Base-by-base conservation (phyloP, 169 alveolate genomes). In the Plasmodium sp. region DNA sequence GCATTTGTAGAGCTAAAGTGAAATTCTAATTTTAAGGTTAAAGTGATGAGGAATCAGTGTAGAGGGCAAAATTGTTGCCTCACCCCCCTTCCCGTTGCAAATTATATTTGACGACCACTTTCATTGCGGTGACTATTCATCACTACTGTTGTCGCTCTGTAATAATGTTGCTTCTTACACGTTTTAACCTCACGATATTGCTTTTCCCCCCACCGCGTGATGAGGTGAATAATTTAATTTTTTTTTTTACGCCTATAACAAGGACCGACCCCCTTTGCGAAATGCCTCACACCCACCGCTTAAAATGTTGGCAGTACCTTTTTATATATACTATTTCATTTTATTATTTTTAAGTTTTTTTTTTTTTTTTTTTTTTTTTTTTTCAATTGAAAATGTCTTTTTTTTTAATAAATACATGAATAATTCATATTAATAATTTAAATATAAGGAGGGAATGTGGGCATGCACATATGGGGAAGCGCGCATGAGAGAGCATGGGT, bases 341-440 rank as follows among this genome's bases (percentile, higher is more conserved):
- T 41, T 80, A 14, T 41, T 39, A 5, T 41, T 81, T 83, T 83
- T 83, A 58, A 39, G 58, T 6, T 56, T 83, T 39, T 14, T 54
- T 22, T 54, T 83, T 51, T 83, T 56, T 27, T 62, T 31, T 36
- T 16, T 71, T 56, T 56, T 56, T 31, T 86, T 45, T 74, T 54
- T 74, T 86, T 48, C 33, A 22, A 14, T 75, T 86, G 54, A 45
- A 86, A 86, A 86, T 48, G 43, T 56, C 58, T 90, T 90, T 90
- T 22, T 62, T 90, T 90, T 22, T 62, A 62, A 80, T 80, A 80
- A 80, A 67, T 79, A 34, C 85, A 48, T 90, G 54, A 85, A 85
- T 85, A 74, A 71, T 90, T 79, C 94, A 58, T 90, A 90, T 90
- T 71, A 79, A 79, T 80, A 80, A 80, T 62, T 90, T 80, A 39